Base-by-base conservation (phyloP, 139 green algal genomes). In the Edaphochlamys debaryana region DNA sequence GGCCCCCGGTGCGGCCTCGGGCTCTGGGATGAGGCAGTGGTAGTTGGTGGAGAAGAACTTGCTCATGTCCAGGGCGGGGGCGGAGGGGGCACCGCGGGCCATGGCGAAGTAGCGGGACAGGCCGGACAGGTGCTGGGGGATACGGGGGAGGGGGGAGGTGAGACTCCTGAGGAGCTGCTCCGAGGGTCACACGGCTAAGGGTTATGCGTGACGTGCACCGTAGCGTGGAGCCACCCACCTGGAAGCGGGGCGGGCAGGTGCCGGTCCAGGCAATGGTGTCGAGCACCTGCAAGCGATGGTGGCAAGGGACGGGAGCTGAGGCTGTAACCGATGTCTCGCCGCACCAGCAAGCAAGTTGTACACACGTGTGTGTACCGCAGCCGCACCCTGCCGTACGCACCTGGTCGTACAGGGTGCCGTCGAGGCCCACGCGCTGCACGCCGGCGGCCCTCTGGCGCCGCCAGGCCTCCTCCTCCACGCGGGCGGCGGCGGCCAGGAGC, bases 11-110 rank as follows among this genome's bases (percentile, higher is more conserved):
- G 56, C 60, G 15, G 77, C 79, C 34, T 78, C 78, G 32, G 98
- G 87, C 89, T 98, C 95, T 27, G 95, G 95, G 17, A 95, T 93
- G 83, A 97, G 62, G 88, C 92, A 95, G 86, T 98, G 95, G 85
- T 98, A 98, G 90, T 98, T 98, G 71, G 45, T 69, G 93, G 95
- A 95, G 20, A 98, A 95, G 81, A 92, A 96, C 82, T 98, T 98
- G 80, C 78, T 92, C 95, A 98, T 98, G 89, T 98, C 95, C 72
- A 96, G 86, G 15, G 95, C 95, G 9, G 68, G 23, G 32, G 82
- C 85, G 30, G 84, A 86, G 19, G 89, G 29, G 0, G 78, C 86
- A 30, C 95, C 95, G 29, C 95, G 92, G 0, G 95, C 95, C 91
- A 97, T 94, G 22, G 95, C 92, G 89, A 98, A 98, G 91, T 98